Percentiles rank a stretch among this genome's conserved stretches.
phyloP scores from a whole-genome alignment of 1,284 basidiomycete species.

The Sporisorium scitamineum region DNA sequence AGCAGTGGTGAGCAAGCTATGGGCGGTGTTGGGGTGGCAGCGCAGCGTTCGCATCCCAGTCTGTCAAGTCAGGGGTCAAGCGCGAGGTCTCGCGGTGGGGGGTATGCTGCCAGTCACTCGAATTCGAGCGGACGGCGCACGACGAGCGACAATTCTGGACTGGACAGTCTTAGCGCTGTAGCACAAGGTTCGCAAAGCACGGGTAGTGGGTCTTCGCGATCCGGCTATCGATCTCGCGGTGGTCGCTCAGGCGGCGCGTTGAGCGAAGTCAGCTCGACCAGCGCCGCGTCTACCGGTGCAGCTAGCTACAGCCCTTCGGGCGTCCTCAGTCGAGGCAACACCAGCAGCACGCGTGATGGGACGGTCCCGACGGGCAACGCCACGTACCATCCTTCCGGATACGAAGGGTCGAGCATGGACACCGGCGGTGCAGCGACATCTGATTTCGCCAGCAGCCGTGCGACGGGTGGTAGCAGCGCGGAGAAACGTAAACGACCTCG shows the following conservation, averaged over 20 bases:
- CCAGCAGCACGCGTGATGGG: conserved; percentile 40
- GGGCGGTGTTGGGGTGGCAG: background rate
- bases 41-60: conserved; percentile 26
- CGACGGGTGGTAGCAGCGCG: conserved; percentile 36
- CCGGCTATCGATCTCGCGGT: conserved; percentile 26
- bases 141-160: conserved; percentile 29
- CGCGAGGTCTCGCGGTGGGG: conserved; percentile 25
- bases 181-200: conserved; percentile 42
- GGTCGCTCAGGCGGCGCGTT: conserved; percentile 22
- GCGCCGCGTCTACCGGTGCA: conserved; percentile 49
- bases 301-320: conserved; percentile 55
- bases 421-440: conserved; percentile 16
- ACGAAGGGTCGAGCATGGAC: conserved; percentile 6
- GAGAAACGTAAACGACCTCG: conserved; percentile 31
- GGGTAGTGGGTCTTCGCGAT: conserved; percentile 28
- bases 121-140: conserved; percentile 34
- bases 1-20: conserved; percentile 32
- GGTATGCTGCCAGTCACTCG: conserved; percentile 48
- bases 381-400: conserved; percentile 10
- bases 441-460: conserved; percentile 39
- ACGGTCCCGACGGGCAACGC: conserved; percentile 8
- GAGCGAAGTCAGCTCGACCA: conserved; percentile 35
- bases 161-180: conserved; percentile 47
- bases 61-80: conserved; percentile 37
- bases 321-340: conserved; percentile 40